Base-by-base conservation (phyloP, 177 flowering plant species). In the Vitis hybrid region DNA sequence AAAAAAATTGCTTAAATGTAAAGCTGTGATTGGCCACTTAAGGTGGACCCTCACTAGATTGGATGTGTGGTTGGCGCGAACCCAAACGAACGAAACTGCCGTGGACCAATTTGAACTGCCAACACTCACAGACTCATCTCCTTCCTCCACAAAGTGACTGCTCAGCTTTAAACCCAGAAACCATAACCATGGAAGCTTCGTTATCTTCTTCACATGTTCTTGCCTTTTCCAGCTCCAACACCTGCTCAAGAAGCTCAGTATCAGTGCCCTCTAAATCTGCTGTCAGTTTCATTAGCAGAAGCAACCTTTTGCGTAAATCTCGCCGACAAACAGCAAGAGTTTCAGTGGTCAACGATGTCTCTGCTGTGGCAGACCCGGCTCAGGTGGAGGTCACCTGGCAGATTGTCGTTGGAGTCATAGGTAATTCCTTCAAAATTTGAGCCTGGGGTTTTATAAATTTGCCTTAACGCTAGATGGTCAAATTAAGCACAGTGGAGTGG, bases 331-430 rank as follows among this genome's bases (percentile, higher is more conserved):
- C 63, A 0, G 55, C 69, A n/a, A 68, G 58, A 22, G 59, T 75
- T 53, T 61, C 49, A 6, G 83, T 82, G 1, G 52, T 74, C 8
- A 62, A 22, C 12, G 81, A 76, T 12, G 75, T 71, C n/a, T 51
- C 82, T 0, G 70, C 69, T 0, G 76, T 69, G 0, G 65, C 65
- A 5, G 86, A 81, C 59, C 80, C 83, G 0, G 74, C 66, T 19
- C 79, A 68, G 57, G 83, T 59, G 3, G 79, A 76, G 57, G 22
- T 91, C 72, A 84, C 90, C 22, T 93, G 94, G 98, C 85, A 89
- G 77, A 87, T 88, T 16, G 71, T 86, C n/a, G 84, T 86, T 11
- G 97, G 97, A 11, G 70, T 88, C 62, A 19, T 86, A 72, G 96
- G 96, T 90, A 11, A 59, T 15, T 26, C 5, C n/a, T 3, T 45